Percentiles rank a stretch among this genome's conserved stretches.
These are phyloP conservation scores for Benincasa hispida DNA, from an alignment of 306 rosid species.

Conservation along the genomic window DNA sequence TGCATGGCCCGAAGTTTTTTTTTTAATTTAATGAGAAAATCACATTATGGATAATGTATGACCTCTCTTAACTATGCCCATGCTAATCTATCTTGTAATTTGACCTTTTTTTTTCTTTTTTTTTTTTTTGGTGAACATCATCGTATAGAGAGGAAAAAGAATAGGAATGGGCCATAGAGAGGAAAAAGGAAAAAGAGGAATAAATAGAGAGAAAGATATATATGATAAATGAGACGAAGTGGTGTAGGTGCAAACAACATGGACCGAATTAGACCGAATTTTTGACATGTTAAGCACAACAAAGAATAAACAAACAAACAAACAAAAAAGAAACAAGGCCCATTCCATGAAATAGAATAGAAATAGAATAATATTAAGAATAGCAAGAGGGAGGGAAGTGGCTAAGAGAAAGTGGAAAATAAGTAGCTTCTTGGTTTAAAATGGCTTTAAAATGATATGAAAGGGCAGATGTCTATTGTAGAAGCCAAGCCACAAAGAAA, in stretches of 20 bases:
- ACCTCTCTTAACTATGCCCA: too few species aligned
- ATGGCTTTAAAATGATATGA: slow-evolving; percentile 1
- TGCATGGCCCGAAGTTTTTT: too few species aligned
- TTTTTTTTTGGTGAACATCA: too few species aligned
- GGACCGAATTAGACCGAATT: slow-evolving; percentile 5
- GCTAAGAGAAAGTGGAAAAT: neutral
- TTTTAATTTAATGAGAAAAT: too few species aligned
- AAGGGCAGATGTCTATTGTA: neutral
- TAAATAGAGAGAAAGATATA: neutral
- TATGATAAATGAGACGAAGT: neutral
- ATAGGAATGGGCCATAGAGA: neutral
- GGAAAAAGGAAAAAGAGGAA: neutral
- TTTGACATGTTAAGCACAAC: neutral
- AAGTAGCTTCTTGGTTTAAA: neutral
- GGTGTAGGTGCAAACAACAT: neutral
- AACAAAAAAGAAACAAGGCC: neutral
- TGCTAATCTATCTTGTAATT: too few species aligned
- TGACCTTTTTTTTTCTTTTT: too few species aligned
- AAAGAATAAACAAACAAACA: neutral
- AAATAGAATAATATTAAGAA: neutral
- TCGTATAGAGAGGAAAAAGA: too few species aligned
- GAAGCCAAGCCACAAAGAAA: neutral
- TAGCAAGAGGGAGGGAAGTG: neutral
- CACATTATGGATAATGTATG: too few species aligned
- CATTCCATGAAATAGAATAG: neutral